Conservation (phyloP, 495 filamentous ascomycete species). For the Pseudomonodictys pantanalensis region DNA sequence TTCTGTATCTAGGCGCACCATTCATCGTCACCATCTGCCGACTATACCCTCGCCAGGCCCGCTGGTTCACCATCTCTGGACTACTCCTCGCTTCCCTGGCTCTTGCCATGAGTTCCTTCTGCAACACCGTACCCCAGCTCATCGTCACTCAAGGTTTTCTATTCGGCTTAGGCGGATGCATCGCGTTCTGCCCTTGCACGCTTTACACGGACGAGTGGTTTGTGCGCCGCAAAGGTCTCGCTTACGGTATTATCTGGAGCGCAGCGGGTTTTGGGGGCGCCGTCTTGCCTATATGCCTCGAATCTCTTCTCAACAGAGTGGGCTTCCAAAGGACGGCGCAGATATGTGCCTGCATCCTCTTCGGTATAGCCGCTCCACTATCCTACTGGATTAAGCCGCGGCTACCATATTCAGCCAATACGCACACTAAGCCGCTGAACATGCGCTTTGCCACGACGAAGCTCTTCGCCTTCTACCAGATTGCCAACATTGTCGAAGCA, state of each 20-base stretch:
- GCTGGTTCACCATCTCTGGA: slow-evolving; percentile 42
- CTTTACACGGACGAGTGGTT: slow-evolving; percentile 61
- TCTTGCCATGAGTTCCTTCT: slow-evolving; percentile 46
- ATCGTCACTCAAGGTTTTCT: slow-evolving; percentile 55
- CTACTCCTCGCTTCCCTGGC: slow-evolving; percentile 34
- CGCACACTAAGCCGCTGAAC: slow-evolving; percentile 20
- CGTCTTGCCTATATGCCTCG: slow-evolving; percentile 39
- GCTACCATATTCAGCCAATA: slow-evolving; percentile 20
- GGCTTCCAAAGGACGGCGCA: slow-evolving; percentile 55
- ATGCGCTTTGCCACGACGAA: slow-evolving; percentile 24
- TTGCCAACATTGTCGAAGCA: slow-evolving; percentile 32
- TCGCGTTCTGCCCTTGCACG: slow-evolving; percentile 50
- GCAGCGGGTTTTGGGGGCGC: slow-evolving; percentile 46
- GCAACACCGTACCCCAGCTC: slow-evolving; percentile 45
- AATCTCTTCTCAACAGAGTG: slow-evolving; percentile 48
- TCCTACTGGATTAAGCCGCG: slow-evolving; percentile 45
- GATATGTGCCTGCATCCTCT: slow-evolving; percentile 46
- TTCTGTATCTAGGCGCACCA: slow-evolving; percentile 51
- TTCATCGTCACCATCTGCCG: slow-evolving; percentile 42
- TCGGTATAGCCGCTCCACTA: slow-evolving; percentile 49
- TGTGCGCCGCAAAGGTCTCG: slow-evolving; percentile 50
- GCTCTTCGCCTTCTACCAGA: slow-evolving; percentile 34
- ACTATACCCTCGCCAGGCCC: slow-evolving; percentile 31
- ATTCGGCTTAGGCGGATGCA: slow-evolving; percentile 50
- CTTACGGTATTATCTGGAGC: slow-evolving; percentile 56